These are phyloP conservation scores for Trichomonas vaginalis DNA, from an alignment of 208 protist species.

Conservation along the genomic window DNA sequence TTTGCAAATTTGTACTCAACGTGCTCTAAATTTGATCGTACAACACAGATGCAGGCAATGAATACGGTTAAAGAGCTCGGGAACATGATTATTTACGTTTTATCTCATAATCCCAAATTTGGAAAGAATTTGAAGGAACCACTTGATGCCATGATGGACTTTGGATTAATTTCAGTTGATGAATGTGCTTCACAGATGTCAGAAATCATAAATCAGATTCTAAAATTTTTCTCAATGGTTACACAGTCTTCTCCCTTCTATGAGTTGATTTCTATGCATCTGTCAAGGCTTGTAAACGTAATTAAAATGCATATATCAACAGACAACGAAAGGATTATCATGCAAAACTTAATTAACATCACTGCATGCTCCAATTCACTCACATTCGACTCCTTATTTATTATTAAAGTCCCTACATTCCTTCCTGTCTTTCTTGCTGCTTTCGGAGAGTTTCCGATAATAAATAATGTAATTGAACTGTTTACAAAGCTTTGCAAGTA, in stretches of 20 bases:
- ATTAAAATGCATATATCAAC: background rate
- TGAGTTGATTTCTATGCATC: background rate
- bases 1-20: background rate
- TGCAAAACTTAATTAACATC: background rate
- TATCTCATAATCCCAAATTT: background rate
- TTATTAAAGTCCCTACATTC: background rate
- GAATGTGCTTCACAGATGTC: background rate
- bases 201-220: background rate
- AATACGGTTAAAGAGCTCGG: background rate
- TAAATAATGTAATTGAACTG: background rate
- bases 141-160: background rate
- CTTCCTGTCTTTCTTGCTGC: background rate
- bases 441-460: background rate
- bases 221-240: background rate
- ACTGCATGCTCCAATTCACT: background rate
- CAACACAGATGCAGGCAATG: background rate
- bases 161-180: background rate
- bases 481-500: background rate
- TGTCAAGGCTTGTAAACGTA: background rate
- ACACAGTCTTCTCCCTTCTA: background rate
- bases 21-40: background rate
- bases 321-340: background rate
- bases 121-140: background rate
- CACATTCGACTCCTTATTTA: background rate
- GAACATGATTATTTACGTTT: background rate